Evolutionary conservation across 1,139 yeast species (phyloP).

Genomic region (Taphrina deformans): DNA sequence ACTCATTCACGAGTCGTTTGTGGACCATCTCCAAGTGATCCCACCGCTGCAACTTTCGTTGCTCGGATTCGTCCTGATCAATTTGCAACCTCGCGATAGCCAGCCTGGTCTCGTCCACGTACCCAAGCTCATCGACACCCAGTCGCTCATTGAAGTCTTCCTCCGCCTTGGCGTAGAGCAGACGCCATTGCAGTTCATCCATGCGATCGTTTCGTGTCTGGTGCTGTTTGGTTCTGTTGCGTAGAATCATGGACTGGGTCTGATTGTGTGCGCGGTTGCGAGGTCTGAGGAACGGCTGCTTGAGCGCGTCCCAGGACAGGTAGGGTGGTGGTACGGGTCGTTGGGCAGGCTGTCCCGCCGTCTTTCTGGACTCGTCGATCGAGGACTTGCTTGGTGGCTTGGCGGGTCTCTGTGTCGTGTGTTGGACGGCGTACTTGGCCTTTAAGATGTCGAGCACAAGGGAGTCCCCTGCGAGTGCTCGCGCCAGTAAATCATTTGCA

Average conservation of each 20-base stretch:
- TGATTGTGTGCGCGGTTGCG: conserved; percentile 13
- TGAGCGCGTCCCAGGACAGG: conserved; percentile 14
- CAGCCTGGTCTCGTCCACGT: conserved; percentile 14
- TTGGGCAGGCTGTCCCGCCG: too few species aligned
- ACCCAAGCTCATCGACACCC: conserved; percentile 9
- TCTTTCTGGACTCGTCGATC: too few species aligned
- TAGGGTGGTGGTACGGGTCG: conserved; percentile 9
- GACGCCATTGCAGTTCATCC: conserved; percentile 3
- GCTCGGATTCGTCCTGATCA: neutral
- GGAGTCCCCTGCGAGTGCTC: conserved; percentile 5
- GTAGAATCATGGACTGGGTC: conserved; percentile 17
- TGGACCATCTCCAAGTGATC: conserved; percentile 8
- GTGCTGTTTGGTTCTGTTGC: neutral
- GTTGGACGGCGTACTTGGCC: neutral
- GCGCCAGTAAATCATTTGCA: neutral
- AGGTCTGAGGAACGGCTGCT: conserved; percentile 27
- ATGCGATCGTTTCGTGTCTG: conserved; percentile 23
- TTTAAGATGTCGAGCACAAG: neutral
- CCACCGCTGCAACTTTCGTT: conserved; percentile 16
- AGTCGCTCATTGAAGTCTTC: conserved; percentile 17
- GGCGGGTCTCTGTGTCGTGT: too few species aligned
- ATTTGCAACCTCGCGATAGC: conserved; percentile 11
- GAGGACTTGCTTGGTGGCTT: neutral
- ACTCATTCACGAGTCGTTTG: neutral
- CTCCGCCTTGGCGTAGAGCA: conserved; percentile 22